Conservation (phyloP, 257 asterid genomes). For the Avicennia marina region DNA sequence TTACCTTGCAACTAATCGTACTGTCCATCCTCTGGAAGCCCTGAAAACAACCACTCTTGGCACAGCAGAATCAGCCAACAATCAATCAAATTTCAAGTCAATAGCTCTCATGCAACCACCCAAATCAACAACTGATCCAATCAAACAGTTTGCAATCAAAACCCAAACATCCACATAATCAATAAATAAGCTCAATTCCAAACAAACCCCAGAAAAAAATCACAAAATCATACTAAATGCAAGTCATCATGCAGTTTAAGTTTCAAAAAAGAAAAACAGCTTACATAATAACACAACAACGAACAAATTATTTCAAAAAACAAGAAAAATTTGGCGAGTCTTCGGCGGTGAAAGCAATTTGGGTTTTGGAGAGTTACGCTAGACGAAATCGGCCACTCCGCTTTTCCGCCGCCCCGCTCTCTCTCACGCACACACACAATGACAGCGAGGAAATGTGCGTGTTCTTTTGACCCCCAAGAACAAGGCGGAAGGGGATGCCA, state of each 20-base stretch:
- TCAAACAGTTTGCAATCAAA: constrained; percentile 22
- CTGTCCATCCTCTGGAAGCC: constrained; percentile 62
- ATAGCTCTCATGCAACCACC: constrained; percentile 25
- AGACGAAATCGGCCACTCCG: constrained; percentile 18
- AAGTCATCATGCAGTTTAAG: not conserved
- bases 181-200: constrained; percentile 18
- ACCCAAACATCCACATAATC: constrained; percentile 16
- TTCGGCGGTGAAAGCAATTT: constrained; percentile 18
- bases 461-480: constrained; percentile 37
- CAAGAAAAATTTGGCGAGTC: constrained; percentile 6
- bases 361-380: constrained; percentile 21
- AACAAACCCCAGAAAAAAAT: not conserved
- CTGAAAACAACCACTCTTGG: constrained; percentile 20
- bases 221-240: not conserved
- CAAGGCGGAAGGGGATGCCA: constrained; percentile 33
- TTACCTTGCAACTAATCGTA: constrained; percentile 78
- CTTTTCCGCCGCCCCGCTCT: constrained; percentile 20
- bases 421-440: constrained; percentile 22
- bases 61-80: constrained; percentile 24
- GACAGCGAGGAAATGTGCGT: constrained; percentile 20
- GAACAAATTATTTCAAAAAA: not conserved
- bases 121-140: constrained; percentile 31
- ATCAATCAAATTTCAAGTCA: constrained; percentile 24
- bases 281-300: constrained; percentile 2
- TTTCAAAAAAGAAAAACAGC: not conserved